Base-by-base conservation (phyloP, 768 basidiomycete genomes). In the Psilocybe cubensis region DNA sequence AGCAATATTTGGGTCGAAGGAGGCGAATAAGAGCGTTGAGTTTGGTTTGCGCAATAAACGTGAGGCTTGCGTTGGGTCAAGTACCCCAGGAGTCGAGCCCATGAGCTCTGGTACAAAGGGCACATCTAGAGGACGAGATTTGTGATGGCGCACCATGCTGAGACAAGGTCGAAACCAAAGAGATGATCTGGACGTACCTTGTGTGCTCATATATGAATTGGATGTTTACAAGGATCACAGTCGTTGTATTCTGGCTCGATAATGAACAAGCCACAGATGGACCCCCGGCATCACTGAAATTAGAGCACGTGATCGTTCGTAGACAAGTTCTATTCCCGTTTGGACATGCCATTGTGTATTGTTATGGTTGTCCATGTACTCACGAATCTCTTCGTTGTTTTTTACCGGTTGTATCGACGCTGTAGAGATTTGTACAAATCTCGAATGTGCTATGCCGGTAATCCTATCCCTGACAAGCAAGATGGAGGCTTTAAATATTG, bases 1-100 rank as follows among this genome's bases (percentile, higher is more conserved):
- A 0, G 89, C 91, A 23, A 85, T 80, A 51, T 77, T 78, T 4
- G 90, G 87, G 66, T 92, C 83, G 57, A 89, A 91, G n/a, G 79
- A 80, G 9, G 91, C 88, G 63, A 93, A 93, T 3, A 76, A 80
- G n/a, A 92, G 73, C 27, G 61, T 83, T 3, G 88, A 83, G n/a
- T 76, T 76, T 2, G 81, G 77, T 40, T 75, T 70, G 46, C 86
- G 84, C n/a, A 89, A 76, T 18, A 93, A 70, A 41, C 91, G 86
- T 14, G 72, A 66, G 11, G 75, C 73, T 68, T 93, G 91, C 0
- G 83, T 76, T 31, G 76, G 71, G 72, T 93, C 91, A 23, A 91
- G 76, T 2, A 83, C 61, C 8, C 91, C 91, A n/a, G 89, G 88
- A 17, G 70, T 68, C 3, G 79, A 66, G 31, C 87, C 88, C 54